Conservation (phyloP, 345 rosid species). For the Euphorbia pulcherrima region DNA sequence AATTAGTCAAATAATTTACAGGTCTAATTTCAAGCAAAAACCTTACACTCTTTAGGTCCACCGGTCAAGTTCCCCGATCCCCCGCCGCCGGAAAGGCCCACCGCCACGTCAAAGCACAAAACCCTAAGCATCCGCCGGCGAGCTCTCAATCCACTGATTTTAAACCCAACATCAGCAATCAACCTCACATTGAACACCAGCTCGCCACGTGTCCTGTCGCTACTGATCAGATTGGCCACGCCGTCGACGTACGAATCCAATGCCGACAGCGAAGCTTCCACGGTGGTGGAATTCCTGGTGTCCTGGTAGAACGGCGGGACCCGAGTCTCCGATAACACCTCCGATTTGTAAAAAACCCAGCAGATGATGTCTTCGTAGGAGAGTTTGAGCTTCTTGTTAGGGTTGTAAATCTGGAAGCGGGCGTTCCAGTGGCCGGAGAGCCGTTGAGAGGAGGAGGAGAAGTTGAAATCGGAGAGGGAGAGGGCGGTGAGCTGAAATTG, state of each 20-base stretch:
- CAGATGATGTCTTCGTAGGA: conserved; percentile 32
- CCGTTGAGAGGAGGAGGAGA: conserved; percentile 29
- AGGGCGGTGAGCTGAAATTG: conserved; percentile 45
- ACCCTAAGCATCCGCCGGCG: conserved; percentile 45
- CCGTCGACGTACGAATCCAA: conserved; percentile 38
- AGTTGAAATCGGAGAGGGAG: conserved; percentile 54
- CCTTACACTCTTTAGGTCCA: conserved; percentile 35
- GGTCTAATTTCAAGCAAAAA: conserved; percentile 23
- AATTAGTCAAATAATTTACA: neutral
- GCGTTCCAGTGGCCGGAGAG: conserved; percentile 59
- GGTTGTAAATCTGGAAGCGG: conserved; percentile 46
- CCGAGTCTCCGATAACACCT: conserved; percentile 37
- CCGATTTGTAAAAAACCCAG: conserved; percentile 22
- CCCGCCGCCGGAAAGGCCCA: conserved; percentile 34
- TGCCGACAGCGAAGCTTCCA: conserved; percentile 39
- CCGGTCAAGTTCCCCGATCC: conserved; percentile 59
- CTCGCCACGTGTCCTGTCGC: conserved; percentile 36
- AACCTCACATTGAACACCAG: conserved; percentile 48
- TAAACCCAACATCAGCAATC: conserved; percentile 37
- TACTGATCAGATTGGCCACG: conserved; percentile 29
- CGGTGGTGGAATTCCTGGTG: conserved; percentile 33
- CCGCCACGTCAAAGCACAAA: conserved; percentile 38
- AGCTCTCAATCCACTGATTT: conserved; percentile 45
- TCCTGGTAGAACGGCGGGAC: conserved; percentile 58
- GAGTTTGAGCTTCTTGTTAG: conserved; percentile 64